Evolutionary conservation across 352 stramenopile genomes (phyloP).

Genomic region (Pythium utonaiense): DNA sequence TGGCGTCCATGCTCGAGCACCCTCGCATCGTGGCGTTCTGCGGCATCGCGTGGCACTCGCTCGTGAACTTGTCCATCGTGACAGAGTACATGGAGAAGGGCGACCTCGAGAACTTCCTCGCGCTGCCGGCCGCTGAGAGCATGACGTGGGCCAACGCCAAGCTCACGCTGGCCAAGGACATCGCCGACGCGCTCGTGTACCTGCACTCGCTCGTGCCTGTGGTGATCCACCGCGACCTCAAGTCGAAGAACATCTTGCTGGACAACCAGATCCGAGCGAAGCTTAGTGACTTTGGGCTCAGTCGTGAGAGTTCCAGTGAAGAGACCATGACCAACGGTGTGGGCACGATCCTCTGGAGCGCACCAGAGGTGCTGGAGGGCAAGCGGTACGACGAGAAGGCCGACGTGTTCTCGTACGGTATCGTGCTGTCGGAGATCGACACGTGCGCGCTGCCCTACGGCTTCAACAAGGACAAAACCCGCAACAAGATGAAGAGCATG

Average conservation of each 20-base stretch:
- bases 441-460: constrained; percentile 71
- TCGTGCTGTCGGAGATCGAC: constrained; percentile 75
- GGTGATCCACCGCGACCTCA: constrained; percentile 70
- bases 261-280: constrained; percentile 60
- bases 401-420: constrained; percentile 73
- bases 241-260: constrained; percentile 73
- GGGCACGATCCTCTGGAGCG: constrained; percentile 71
- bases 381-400: constrained; percentile 77
- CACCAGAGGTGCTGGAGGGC: constrained; percentile 63
- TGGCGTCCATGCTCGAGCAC: constrained; percentile 74
- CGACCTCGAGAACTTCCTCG: constrained; percentile 55
- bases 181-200: constrained; percentile 69
- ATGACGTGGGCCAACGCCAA: constrained; percentile 62
- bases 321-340: constrained; percentile 80
- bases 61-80: constrained; percentile 69
- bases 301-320: constrained; percentile 55
- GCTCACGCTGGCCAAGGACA: constrained; percentile 51
- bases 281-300: constrained; percentile 72
- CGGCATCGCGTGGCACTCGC: constrained; percentile 75
- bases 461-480: constrained; percentile 45
- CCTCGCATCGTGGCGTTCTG: constrained; percentile 81
- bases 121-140: constrained; percentile 31
- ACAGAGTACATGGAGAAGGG: constrained; percentile 80
- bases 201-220: constrained; percentile 62
- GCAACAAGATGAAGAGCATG: constrained; percentile 76